A percentile compares a stretch with the other conserved stretches of the same genome.
Evolutionary conservation across 768 basidiomycete species (phyloP).

Genomic region (Boletus subparvulus): DNA sequence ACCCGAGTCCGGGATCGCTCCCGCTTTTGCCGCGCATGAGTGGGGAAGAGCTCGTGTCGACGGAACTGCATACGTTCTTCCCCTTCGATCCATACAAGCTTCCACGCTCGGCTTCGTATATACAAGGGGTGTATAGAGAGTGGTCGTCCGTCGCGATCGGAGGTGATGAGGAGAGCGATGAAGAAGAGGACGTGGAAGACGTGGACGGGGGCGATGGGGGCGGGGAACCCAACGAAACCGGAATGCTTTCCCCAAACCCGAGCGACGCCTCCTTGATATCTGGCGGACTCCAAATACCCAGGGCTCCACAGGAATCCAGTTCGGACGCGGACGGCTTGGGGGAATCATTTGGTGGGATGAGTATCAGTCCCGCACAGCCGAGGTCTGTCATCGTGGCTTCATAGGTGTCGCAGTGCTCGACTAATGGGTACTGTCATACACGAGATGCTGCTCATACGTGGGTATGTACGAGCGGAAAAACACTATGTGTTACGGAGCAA

Average conservation of each 20-base stretch:
- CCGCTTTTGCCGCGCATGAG: conserved; percentile 22
- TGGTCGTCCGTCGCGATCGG: conserved; percentile 80
- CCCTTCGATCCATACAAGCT: conserved; percentile 98
- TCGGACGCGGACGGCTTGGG: conserved; percentile 56
- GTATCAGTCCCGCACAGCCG: conserved; percentile 67
- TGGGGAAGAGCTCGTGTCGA: conserved; percentile 42
- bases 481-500: background rate
- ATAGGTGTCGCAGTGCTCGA: background rate
- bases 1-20: conserved; percentile 26
- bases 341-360: conserved; percentile 75
- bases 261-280: background rate
- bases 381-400: conserved; percentile 14
- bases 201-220: conserved; percentile 31
- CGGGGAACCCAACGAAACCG: background rate
- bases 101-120: conserved; percentile 70
- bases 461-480: background rate
- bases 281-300: conserved; percentile 25
- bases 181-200: conserved; percentile 53
- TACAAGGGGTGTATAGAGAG: conserved; percentile 84
- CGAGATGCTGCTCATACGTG: too few relatives aligned
- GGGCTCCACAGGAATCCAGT: conserved; percentile 17
- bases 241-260: conserved; percentile 6
- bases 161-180: conserved; percentile 70
- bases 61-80: conserved; percentile 91
- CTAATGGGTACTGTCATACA: too few relatives aligned